phyloP scores from a whole-genome alignment of 257 asterid genomes.

The Solanum sejunctum region DNA sequence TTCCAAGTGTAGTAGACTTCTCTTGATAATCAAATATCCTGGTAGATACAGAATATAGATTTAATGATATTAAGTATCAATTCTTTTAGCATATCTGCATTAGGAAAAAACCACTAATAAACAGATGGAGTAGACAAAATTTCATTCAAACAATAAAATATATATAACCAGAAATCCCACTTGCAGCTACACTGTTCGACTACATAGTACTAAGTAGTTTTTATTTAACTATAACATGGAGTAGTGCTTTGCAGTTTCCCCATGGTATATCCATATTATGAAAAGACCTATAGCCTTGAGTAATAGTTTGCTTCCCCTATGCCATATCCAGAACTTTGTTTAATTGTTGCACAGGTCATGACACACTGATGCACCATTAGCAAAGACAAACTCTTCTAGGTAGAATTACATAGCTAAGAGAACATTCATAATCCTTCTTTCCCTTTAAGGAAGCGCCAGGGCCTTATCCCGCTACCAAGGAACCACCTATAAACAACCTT shows the following conservation, averaged over 20 bases:
- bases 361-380: neutral
- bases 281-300: neutral
- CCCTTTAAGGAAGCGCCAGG: neutral
- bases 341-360: neutral
- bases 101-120: neutral
- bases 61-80: neutral
- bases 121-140: neutral
- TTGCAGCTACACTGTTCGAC: neutral
- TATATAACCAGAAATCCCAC: neutral
- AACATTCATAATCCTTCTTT: neutral
- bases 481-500: neutral
- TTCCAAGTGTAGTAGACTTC: neutral
- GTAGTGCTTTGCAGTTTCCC: neutral
- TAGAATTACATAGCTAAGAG: neutral
- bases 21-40: neutral
- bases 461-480: neutral
- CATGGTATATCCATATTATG: neutral
- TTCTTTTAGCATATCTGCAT: neutral
- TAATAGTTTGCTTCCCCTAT: neutral
- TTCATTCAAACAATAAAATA: neutral
- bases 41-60: neutral
- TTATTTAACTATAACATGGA: neutral
- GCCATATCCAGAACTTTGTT: neutral
- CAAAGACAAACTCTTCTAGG: neutral
- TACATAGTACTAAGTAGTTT: neutral